phyloP scores from a whole-genome alignment of 148 eudicot genomes.

The Beta vulgaris region DNA sequence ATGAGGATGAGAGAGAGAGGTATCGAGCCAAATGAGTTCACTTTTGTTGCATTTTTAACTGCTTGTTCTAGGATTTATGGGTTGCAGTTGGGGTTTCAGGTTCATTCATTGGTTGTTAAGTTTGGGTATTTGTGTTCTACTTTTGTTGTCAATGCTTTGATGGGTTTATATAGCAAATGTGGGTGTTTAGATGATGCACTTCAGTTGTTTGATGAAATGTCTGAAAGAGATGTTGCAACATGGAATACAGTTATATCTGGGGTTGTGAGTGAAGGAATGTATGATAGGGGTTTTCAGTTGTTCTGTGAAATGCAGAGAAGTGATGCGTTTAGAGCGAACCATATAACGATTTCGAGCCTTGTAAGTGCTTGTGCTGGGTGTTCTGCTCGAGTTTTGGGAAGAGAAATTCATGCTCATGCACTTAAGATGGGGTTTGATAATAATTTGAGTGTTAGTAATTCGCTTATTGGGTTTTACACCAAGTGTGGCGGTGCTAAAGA shows the following conservation, averaged over 20 bases:
- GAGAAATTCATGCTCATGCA: constrained; percentile 56
- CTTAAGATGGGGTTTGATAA: constrained; percentile 48
- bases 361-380: constrained; percentile 55
- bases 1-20: constrained; percentile 52
- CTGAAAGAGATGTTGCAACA: constrained; percentile 57
- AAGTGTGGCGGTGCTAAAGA: constrained; percentile 56
- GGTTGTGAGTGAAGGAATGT: constrained; percentile 43
- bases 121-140: constrained; percentile 39
- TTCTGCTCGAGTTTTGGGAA: constrained; percentile 40
- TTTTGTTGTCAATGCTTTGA: constrained; percentile 58
- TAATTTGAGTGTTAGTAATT: constrained; percentile 61
- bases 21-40: constrained; percentile 67
- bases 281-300: constrained; percentile 53
- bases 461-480: constrained; percentile 63
- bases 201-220: constrained; percentile 66
- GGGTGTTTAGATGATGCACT: constrained; percentile 45
- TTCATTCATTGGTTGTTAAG: constrained; percentile 61
- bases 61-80: constrained; percentile 55
- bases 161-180: constrained; percentile 60
- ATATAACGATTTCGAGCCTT: constrained; percentile 59
- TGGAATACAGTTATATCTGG: constrained; percentile 80
- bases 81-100: constrained; percentile 52
- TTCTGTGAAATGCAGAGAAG: constrained; percentile 44
- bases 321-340: constrained; percentile 48
- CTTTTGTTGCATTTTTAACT: constrained; percentile 63